Evolutionary conservation across 2,329 filamentous ascomycete genomes (phyloP).

Genomic region (Trichoderma lentiforme): DNA sequence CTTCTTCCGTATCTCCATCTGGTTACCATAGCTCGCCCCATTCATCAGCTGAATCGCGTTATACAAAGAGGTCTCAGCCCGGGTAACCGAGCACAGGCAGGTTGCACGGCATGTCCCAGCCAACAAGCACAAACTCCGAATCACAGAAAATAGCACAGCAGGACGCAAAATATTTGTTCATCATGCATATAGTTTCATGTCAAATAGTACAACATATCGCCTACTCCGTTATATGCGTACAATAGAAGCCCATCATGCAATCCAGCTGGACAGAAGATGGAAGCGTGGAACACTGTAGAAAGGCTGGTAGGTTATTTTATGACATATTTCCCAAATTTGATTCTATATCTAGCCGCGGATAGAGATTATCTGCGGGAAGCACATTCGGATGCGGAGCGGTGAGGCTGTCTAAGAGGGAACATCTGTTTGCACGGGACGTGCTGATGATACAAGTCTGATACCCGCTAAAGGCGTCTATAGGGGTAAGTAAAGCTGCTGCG

Average conservation of each 20-base stretch:
- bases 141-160: not conserved
- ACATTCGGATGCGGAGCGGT: not conserved
- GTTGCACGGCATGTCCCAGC: not conserved
- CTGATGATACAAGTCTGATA: too few relatives aligned
- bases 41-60: not conserved
- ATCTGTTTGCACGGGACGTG: constrained; percentile 1
- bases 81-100: not conserved
- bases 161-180: not conserved
- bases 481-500: too few relatives aligned
- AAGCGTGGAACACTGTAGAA: not conserved
- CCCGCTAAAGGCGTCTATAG: too few relatives aligned
- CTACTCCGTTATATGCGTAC: not conserved
- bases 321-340: not conserved
- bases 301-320: not conserved
- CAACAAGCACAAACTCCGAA: not conserved
- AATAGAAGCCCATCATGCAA: not conserved
- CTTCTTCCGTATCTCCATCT: not conserved
- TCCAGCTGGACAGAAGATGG: not conserved
- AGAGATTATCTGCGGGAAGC: not conserved
- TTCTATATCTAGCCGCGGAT: not conserved
- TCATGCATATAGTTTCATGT: not conserved
- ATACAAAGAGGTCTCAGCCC: not conserved
- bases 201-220: not conserved
- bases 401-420: not conserved
- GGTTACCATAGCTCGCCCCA: not conserved